These are phyloP conservation scores for Didymella arachidicola DNA, from an alignment of 2,329 filamentous ascomycete genomes.

Conservation along the genomic window DNA sequence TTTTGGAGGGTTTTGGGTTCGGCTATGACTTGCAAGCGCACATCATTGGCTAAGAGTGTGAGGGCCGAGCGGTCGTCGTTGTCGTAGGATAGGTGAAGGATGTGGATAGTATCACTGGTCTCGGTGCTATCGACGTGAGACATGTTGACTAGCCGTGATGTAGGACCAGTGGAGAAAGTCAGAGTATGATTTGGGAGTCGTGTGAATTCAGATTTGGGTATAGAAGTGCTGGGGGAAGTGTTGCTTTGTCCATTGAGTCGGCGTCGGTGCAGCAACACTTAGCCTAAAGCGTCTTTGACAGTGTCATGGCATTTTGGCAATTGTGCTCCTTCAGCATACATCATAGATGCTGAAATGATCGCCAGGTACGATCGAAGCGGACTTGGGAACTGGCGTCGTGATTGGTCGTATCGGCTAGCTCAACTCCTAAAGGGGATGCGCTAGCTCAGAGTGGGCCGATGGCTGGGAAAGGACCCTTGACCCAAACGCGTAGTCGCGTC, in stretches of 20 bases:
- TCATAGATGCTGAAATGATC: constrained; percentile 11
- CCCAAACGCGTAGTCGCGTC: constrained; percentile 3
- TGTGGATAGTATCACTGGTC: constrained; percentile 18
- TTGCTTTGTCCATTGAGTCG: background rate
- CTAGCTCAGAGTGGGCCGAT: background rate
- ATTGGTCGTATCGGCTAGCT: constrained; percentile 2
- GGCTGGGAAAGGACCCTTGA: background rate
- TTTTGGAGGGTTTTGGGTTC: constrained; percentile 22
- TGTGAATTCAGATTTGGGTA: background rate
- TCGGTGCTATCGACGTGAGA: constrained; percentile 9
- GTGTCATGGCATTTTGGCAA: background rate
- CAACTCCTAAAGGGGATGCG: constrained; percentile 1
- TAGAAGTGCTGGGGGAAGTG: background rate
- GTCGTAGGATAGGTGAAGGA: constrained; percentile 27
- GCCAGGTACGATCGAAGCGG: constrained; percentile 10
- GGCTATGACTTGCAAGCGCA: constrained; percentile 28
- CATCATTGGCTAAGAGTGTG: constrained; percentile 29
- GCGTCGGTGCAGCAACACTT: background rate
- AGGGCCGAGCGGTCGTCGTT: constrained; percentile 26
- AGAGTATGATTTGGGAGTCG: background rate
- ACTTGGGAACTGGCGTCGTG: background rate
- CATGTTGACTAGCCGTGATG: constrained; percentile 9
- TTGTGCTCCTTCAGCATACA: constrained; percentile 3
- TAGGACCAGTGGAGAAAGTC: background rate
- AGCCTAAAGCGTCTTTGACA: background rate